Conservation (phyloP, 257 asterid genomes). For the Cordia subcordata region DNA sequence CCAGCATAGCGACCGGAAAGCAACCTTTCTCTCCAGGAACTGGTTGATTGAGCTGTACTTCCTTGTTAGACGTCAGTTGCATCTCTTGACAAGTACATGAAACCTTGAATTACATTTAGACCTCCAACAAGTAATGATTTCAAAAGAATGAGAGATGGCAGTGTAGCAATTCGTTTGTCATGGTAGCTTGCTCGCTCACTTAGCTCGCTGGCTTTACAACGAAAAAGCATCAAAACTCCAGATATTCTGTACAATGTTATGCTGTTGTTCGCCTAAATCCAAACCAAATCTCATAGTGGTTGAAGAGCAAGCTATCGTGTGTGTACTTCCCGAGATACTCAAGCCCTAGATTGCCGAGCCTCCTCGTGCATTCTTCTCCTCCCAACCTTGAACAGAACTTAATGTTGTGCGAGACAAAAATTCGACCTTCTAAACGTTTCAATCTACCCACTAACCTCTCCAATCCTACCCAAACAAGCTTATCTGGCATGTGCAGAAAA, state of each 20-base stretch:
- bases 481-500: conserved; percentile 90
- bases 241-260: conserved; percentile 18
- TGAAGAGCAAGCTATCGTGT: conserved; percentile 90
- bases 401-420: conserved; percentile 84
- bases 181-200: not conserved
- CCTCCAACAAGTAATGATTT: conserved; percentile 2
- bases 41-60: not conserved
- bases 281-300: conserved; percentile 93
- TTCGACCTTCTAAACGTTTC: conserved; percentile 71
- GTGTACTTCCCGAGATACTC: conserved; percentile 76
- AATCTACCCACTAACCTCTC: conserved; percentile 57
- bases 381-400: conserved; percentile 94
- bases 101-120: not conserved
- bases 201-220: not conserved
- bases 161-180: not conserved
- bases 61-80: not conserved
- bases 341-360: conserved; percentile 56
- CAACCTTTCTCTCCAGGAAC: not conserved
- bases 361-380: conserved; percentile 81
- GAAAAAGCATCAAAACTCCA: not conserved
- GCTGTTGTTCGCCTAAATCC: conserved; percentile 59
- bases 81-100: conserved; percentile 1
- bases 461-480: conserved; percentile 85
- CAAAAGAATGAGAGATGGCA: conserved; percentile 1
- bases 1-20: not conserved